Percentiles rank a stretch among this genome's conserved stretches.
Evolutionary conservation across 371 early-diverging fungal species (phyloP).

Genomic region (Mucor racemosus): DNA sequence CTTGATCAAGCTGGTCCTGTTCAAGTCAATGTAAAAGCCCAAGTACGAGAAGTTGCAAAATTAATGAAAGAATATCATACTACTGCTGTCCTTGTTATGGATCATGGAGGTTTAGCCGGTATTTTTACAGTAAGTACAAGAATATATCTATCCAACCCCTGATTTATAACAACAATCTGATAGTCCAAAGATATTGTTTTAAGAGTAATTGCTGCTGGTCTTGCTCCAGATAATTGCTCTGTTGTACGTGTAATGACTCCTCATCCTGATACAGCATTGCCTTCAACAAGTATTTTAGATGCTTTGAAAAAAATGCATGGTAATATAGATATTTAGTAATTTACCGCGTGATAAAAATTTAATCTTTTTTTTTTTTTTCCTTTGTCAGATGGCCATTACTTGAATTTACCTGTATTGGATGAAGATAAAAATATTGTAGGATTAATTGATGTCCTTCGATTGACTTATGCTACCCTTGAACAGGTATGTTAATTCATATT

Average conservation of each 20-base stretch:
- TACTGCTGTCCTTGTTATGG: conserved; percentile 92
- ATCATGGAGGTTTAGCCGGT: conserved; percentile 84
- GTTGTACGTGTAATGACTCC: conserved; percentile 99
- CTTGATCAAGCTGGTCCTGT: conserved; percentile 75
- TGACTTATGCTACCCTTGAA: conserved; percentile 86
- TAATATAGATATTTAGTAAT: conserved; percentile 32
- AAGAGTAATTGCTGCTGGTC: conserved; percentile 93
- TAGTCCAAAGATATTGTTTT: conserved; percentile 89
- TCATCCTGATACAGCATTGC: conserved; percentile 93
- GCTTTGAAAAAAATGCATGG: conserved; percentile 95
- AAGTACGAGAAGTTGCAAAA: conserved; percentile 90
- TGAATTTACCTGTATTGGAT: conserved; percentile 95
- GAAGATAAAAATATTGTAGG: conserved; percentile 79
- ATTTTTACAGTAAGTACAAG: conserved; percentile 86
- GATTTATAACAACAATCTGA: too few relatives aligned
- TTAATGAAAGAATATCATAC: conserved; percentile 87
- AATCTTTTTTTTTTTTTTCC: conserved; percentile 10
- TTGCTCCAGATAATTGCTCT: conserved; percentile 88
- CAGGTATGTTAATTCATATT: conserved; percentile 44
- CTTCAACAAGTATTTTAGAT: conserved; percentile 86
- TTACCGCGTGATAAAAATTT: not conserved
- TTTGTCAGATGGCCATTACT: conserved; percentile 87
- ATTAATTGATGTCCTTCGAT: conserved; percentile 90
- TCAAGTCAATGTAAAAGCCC: conserved; percentile 78
- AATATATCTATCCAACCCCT: too few relatives aligned